Base-by-base conservation (phyloP, 2,329 filamentous ascomycete genomes). In the Trichoderma gracile region DNA sequence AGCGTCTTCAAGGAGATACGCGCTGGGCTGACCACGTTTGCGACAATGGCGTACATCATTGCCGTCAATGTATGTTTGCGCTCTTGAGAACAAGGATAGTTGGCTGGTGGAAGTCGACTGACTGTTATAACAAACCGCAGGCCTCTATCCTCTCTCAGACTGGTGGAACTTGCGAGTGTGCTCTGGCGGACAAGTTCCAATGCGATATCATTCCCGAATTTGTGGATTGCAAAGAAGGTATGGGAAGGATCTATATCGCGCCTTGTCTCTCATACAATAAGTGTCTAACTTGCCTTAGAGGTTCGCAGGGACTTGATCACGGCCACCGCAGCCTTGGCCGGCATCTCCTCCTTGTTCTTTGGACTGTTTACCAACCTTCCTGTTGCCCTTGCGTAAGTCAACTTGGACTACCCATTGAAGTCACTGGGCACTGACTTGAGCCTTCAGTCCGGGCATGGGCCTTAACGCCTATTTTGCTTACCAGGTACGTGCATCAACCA, bases 1-100 rank as follows among this genome's bases (percentile, higher is more conserved):
- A 87, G 83, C 66, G 93, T 94, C 75, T 87, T 91, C 68, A 89
- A 86, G 23, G 92, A 95, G 75, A 78, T 95, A 64, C 87, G 91
- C 30, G 92, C 91, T 33, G 92, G 91, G 1, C 75, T 94, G 61
- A 92, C 92, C 1, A 95, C 91, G 2, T 91, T 91, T 73, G 88
- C 89, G 62, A 90, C 89, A 3, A 92, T 93, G 91, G 89, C 90
- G 15, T 94, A 93, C 76, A 94, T 95, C 70, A 93, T 95, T 72
- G 89, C 89, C 9, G 87, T 89, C 67, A 88, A 89, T 70, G 85
- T 86, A 68, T 71, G 81, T 17, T 38, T 38, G 23, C 6, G 33
- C 33, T 38, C 9, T 38, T 12, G 10, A 38, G 33, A 14, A 3
- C 10, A 5, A 14, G 14, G 17, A 7, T 23, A 38, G 0, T 40